Conservation (phyloP, 2,329 filamentous ascomycete species). For the Alternaria triticimaculans region DNA sequence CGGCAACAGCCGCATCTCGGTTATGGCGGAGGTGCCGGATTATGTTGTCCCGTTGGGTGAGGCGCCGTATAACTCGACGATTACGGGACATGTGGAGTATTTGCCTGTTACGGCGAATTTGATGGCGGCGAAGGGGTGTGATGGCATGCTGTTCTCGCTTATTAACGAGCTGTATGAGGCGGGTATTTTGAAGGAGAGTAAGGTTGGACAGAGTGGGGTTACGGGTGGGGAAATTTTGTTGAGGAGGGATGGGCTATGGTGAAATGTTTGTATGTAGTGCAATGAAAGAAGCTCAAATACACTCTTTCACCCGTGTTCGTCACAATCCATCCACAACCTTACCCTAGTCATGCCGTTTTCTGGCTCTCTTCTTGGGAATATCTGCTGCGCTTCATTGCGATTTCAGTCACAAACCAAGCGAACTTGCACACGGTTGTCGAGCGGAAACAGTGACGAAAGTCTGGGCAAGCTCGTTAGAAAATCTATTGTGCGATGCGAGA, state of each 20-base stretch:
- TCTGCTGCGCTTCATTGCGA: too few species aligned
- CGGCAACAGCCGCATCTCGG: conserved; percentile 54
- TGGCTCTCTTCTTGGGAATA: too few species aligned
- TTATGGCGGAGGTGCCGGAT: conserved; percentile 57
- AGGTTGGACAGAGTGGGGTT: conserved; percentile 52
- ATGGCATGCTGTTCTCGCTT: conserved; percentile 63
- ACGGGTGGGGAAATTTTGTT: conserved; percentile 52
- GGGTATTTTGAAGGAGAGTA: conserved; percentile 57
- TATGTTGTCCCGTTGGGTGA: conserved; percentile 55
- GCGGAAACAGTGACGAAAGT: too few species aligned
- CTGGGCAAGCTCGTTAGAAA: too few species aligned
- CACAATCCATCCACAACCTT: too few species aligned
- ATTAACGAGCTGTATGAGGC: conserved; percentile 59
- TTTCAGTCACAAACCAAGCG: too few species aligned
- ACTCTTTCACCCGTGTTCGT: too few species aligned
- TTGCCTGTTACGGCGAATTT: conserved; percentile 66
- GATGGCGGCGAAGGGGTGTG: conserved; percentile 66
- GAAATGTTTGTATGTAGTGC: too few species aligned
- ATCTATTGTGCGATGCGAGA: too few species aligned
- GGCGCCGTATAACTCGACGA: conserved; percentile 54
- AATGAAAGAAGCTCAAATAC: too few species aligned
- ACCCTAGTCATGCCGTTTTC: too few species aligned
- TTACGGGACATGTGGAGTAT: conserved; percentile 58
- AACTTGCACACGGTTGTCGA: too few species aligned
- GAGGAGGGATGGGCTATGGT: conserved; percentile 9